Evolutionary conservation across 2,329 filamentous ascomycete genomes (phyloP).

Genomic region (Pyricularia grisea): DNA sequence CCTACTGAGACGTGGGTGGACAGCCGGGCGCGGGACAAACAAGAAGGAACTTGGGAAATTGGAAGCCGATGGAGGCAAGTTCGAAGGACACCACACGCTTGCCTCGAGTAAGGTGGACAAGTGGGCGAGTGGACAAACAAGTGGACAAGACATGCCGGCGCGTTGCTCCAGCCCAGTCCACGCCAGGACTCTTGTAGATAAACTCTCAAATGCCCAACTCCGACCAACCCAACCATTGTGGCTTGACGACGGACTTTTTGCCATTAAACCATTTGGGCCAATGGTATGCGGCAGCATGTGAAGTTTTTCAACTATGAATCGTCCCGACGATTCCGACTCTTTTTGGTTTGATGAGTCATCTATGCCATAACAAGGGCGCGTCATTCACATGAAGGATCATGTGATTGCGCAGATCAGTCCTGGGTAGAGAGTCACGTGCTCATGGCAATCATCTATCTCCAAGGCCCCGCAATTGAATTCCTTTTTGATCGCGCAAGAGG

Average conservation of each 20-base stretch:
- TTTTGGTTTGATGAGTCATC: background rate
- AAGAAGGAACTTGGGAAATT: conserved; percentile 5
- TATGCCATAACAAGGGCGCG: background rate
- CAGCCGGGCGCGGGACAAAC: conserved; percentile 6
- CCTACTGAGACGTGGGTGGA: conserved; percentile 10
- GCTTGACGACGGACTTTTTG: background rate
- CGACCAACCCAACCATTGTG: conserved; percentile 1
- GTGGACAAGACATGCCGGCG: background rate
- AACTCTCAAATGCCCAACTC: background rate
- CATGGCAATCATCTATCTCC: background rate
- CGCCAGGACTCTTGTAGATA: background rate
- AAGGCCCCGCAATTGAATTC: background rate
- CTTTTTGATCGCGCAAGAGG: background rate
- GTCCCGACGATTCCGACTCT: background rate
- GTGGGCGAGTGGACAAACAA: background rate
- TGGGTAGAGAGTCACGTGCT: conserved; percentile 1
- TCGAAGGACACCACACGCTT: background rate
- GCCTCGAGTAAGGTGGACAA: background rate
- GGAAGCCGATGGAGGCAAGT: conserved; percentile 5
- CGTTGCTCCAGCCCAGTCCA: background rate
- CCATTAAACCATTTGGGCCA: background rate
- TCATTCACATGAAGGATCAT: background rate
- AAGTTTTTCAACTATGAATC: background rate
- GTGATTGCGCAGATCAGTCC: background rate
- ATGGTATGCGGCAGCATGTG: background rate